Evolutionary conservation across 352 stramenopile species (phyloP), one percentile per base, ranked within the genome.

Genomic region (Globisporangium nodosum): DNA sequence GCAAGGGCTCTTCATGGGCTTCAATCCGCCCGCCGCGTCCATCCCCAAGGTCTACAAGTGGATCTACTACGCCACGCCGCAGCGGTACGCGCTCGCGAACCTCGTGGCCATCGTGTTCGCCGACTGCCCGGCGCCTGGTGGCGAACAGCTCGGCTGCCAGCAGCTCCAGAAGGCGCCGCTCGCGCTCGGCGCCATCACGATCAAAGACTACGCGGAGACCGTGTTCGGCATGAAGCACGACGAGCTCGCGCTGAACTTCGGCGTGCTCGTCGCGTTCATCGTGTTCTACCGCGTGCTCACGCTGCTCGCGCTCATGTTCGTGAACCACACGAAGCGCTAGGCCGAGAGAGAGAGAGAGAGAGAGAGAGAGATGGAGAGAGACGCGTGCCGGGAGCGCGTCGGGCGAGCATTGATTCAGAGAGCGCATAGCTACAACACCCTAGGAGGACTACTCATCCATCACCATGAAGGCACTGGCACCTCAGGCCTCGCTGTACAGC

Each of bases 41-140:
- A 81, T 81, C 31, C 72, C 70, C 0, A 39, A 49, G 6, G 68
- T 61, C 8, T 82, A 82, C 64, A 73, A 73, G 50, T 82, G 72
- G 70, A 61, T 80, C 42, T 78, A 76, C 52, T 51, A 46, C 11
- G 67, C 73, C 37, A 59, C 56, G 0, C 70, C 70, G 12, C 67
- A 69, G 31, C 66, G 71, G 37, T 81, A 81, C 45, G 63, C 59
- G 27, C 73, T 78, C 45, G 56, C 73, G 5, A 60, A 58, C 18
- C 68, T 83, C 21, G 76, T 56, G 3, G 57, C 73, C 40, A 54
- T 82, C 11, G 68, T 81, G 24, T 71, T 85, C 30, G 60, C 65
- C 12, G 65, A 87, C 21, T 83, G 76, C 53, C 48, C 59, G 45
- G 58, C 71, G 51, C 68, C n/a, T n/a, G n/a, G n/a, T 69, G 56